Conservation (phyloP, 2,329 filamentous ascomycete genomes). For the Fusarium metavorans region DNA sequence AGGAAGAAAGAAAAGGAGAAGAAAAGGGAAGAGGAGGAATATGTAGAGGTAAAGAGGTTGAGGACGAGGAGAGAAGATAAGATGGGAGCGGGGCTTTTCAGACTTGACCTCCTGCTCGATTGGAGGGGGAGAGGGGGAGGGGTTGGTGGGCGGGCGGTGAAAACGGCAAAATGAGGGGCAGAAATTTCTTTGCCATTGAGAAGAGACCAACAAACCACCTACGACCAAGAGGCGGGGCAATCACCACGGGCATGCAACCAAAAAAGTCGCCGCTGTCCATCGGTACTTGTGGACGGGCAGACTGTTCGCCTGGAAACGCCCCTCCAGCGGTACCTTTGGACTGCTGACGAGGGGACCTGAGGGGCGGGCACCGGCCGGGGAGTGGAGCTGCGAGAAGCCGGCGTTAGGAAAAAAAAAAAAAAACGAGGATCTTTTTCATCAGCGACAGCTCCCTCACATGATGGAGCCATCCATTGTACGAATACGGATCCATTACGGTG, state of each 20-base stretch:
- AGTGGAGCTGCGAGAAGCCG: slow-evolving; percentile 35
- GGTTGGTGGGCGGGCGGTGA: slow-evolving; percentile 44
- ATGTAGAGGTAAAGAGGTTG: slow-evolving; percentile 30
- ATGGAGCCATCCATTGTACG: slow-evolving; percentile 10
- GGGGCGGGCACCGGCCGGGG: slow-evolving; percentile 17
- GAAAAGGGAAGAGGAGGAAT: slow-evolving; percentile 37
- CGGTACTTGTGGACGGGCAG: slow-evolving; percentile 29
- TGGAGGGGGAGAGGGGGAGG: slow-evolving; percentile 30
- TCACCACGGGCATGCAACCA: slow-evolving; percentile 1
- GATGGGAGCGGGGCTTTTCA: slow-evolving; percentile 38
- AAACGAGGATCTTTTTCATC: slow-evolving; percentile 34
- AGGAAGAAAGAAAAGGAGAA: slow-evolving; percentile 26
- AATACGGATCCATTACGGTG: slow-evolving; percentile 30
- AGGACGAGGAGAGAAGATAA: slow-evolving; percentile 36
- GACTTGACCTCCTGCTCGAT: slow-evolving; percentile 18
- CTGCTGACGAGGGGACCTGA: neutral
- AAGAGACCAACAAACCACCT: slow-evolving; percentile 12
- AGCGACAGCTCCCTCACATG: slow-evolving; percentile 24
- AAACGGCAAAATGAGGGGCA: slow-evolving; percentile 46
- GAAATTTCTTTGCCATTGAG: slow-evolving; percentile 43
- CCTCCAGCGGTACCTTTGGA: slow-evolving; percentile 4
- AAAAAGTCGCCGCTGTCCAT: slow-evolving; percentile 5
- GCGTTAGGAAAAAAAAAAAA: slow-evolving; percentile 11
- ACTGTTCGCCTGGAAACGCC: slow-evolving; percentile 19
- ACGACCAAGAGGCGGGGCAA: slow-evolving; percentile 29